Base-by-base conservation (phyloP, 805 yeast species). In the Sugiyamaella chiloensis region DNA sequence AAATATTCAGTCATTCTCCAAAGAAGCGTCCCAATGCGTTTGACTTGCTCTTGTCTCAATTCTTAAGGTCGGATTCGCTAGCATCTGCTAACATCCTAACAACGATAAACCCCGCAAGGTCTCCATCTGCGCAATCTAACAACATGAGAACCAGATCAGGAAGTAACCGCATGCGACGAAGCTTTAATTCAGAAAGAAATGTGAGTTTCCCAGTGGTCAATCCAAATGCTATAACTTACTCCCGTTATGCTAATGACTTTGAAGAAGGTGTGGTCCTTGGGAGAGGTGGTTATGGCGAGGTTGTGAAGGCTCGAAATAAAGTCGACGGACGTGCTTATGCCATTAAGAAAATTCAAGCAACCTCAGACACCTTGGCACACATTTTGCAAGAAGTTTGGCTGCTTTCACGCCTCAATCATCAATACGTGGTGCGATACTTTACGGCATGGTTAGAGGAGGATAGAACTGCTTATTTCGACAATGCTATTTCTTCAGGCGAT, bases 371-470 rank as follows among this genome's bases (percentile, higher is more conserved):
- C 55, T 70, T 93, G 36, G 82, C 95, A 20, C 79, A 85, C 3
- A 84, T 93, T 51, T 69, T 93, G 48, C 88, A 86, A 52, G 99
- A 93, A 60, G 99, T 93, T 0, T 81, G 90, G 78, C 75, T 95
- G 8, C 74, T 93, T 56, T 96, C 98, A 1, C 74, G 98, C 51
- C 72, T 93, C 45, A 91, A 90, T 58, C 97, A 93, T 61, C 97
- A 90, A 62, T 91, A 88, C 63, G 96, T 93, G 34, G 99, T 93
- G 2, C 71, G 99, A 48, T 93, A 93, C 66, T 93, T 87, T 66
- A 95, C 97, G 2, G 96, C 97, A 0, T 93, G 99, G 99, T 77
- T 91, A 4, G 97, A 90, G 61, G 95, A 87, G 47, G 83, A 81
- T 24, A 14, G 20, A 19, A 16, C 37, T 5, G 16, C 37, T 4